Conservation (phyloP, 345 rosid species). For the Pistacia atlantica region DNA sequence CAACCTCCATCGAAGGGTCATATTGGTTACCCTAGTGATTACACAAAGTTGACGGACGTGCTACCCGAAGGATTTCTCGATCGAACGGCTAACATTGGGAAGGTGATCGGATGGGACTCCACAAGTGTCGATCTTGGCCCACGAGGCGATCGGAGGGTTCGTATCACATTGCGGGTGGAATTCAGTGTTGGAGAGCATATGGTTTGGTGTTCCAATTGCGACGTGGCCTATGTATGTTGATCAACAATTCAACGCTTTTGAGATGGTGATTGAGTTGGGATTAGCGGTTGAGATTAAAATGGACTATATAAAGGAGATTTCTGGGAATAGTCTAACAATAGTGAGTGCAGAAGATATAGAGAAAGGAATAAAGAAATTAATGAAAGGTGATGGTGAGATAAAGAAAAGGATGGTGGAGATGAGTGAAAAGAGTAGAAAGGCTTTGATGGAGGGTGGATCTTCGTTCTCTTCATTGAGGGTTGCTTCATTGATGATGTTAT, state of each 20-base stretch:
- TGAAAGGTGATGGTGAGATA: constrained; percentile 30
- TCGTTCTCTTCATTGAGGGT: constrained; percentile 29
- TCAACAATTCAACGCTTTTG: constrained; percentile 59
- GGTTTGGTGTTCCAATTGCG: constrained; percentile 54
- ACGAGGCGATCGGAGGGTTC: constrained; percentile 49
- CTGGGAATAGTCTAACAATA: not conserved
- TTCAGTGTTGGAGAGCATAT: constrained; percentile 52
- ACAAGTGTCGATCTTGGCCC: constrained; percentile 23
- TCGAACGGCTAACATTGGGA: constrained; percentile 42
- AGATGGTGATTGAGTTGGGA: constrained; percentile 40
- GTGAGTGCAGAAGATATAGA: constrained; percentile 40
- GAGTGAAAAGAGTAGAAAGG: constrained; percentile 32
- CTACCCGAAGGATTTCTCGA: constrained; percentile 55
- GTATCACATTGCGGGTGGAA: constrained; percentile 74
- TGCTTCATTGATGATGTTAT: constrained; percentile 36
- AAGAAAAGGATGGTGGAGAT: constrained; percentile 37
- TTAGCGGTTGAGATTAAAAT: constrained; percentile 45
- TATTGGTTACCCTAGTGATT: constrained; percentile 19
- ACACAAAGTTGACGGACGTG: constrained; percentile 27
- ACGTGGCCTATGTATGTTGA: constrained; percentile 55
- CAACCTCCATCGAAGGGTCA: constrained; percentile 11
- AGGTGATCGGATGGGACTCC: constrained; percentile 66
- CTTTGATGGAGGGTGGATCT: constrained; percentile 54
- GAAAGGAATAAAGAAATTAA: constrained; percentile 39
- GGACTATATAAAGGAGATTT: constrained; percentile 23